Evolutionary conservation across 495 filamentous ascomycete genomes (phyloP).

Genomic region (Platismatia glauca): DNA sequence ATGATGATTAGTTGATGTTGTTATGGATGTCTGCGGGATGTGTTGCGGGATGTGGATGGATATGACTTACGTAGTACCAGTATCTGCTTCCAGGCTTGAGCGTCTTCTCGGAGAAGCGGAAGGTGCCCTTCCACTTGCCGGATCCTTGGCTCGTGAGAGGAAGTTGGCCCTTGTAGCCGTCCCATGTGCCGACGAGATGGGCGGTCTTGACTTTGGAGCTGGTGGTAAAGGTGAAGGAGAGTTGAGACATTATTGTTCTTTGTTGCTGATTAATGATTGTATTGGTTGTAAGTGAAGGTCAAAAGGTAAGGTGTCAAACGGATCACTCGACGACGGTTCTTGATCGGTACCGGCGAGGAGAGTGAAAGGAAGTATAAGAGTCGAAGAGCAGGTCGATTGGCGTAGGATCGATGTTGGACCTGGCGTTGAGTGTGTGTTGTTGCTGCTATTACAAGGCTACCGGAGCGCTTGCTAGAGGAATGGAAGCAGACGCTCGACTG

Average conservation of each 20-base stretch:
- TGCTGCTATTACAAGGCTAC: constrained; percentile 22
- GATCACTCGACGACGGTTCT: constrained; percentile 5
- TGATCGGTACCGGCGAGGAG: constrained; percentile 24
- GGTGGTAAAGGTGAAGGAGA: constrained; percentile 86
- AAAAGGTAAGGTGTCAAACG: constrained; percentile 9
- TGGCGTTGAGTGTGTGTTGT: constrained; percentile 9
- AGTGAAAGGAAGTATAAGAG: constrained; percentile 13
- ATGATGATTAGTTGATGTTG: constrained; percentile 14
- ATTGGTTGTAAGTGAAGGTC: not conserved
- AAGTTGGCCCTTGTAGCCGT: constrained; percentile 89
- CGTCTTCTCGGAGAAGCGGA: constrained; percentile 81
- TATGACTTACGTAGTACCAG: constrained; percentile 82
- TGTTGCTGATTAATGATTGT: constrained; percentile 36
- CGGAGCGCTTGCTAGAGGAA: constrained; percentile 22
- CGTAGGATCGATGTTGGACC: not conserved
- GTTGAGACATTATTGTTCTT: constrained; percentile 77
- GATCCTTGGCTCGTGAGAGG: constrained; percentile 79
- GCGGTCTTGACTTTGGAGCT: constrained; percentile 96
- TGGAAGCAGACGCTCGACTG: constrained; percentile 16
- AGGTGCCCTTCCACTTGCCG: constrained; percentile 88
- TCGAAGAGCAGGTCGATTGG: constrained; percentile 11
- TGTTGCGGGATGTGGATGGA: constrained; percentile 4
- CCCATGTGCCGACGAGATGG: constrained; percentile 96
- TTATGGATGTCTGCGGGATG: constrained; percentile 2
- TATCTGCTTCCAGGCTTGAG: constrained; percentile 80